Evolutionary conservation across 257 asterid genomes (phyloP).

Genomic region (Nicotiana obtusifolia): DNA sequence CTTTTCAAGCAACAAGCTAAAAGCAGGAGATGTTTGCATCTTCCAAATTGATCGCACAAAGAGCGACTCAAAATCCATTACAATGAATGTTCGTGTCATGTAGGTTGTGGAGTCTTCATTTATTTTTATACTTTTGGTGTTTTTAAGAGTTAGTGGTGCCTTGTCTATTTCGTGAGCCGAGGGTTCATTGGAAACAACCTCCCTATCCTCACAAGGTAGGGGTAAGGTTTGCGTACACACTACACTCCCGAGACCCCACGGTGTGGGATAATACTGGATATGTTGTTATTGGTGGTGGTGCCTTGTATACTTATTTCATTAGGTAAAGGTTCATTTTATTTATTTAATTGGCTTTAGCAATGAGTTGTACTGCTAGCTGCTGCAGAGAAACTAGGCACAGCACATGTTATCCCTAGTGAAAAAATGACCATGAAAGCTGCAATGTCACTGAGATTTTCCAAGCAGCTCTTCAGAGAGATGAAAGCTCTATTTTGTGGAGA

Average conservation of each 20-base stretch:
- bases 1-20: slow-evolving; percentile 12
- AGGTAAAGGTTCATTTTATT: not conserved
- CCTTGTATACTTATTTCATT: not conserved
- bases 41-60: slow-evolving; percentile 8
- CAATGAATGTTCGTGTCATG: slow-evolving; percentile 4
- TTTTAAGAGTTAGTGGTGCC: not conserved
- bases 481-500: not conserved
- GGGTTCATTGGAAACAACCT: no score
- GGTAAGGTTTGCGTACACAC: no score
- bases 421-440: not conserved
- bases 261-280: no score
- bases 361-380: not conserved
- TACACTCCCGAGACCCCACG: no score
- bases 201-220: no score
- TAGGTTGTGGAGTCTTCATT: not conserved
- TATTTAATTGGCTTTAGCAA: not conserved
- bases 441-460: not conserved
- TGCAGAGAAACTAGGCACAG: not conserved
- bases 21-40: slow-evolving; percentile 20
- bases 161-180: not conserved
- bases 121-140: not conserved
- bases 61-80: not conserved
- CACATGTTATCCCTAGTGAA: not conserved
- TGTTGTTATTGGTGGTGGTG: not conserved
- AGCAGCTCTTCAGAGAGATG: not conserved